Conservation (phyloP, 1,284 basidiomycete genomes). For the Moesziomyces aphidis region DNA sequence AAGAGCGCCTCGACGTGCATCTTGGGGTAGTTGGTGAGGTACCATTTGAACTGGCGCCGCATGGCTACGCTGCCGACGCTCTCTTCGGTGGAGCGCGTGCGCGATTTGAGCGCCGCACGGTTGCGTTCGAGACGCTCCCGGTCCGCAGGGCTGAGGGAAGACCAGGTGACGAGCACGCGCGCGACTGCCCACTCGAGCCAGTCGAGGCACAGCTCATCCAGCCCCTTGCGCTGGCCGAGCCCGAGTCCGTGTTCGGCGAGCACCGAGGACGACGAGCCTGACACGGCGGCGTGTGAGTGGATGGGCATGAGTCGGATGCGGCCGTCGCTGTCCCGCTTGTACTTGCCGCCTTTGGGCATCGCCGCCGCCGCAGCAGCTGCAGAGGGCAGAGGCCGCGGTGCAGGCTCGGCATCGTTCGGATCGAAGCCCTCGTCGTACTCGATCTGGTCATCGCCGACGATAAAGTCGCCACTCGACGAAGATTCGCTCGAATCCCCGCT, state of each 20-base stretch:
- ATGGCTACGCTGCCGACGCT: conserved; percentile 31
- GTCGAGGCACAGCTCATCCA: conserved; percentile 43
- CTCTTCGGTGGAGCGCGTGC: conserved; percentile 32
- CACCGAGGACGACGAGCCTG: conserved; percentile 5
- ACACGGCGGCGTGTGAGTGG: conserved; percentile 1
- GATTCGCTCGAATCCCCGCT: conserved; percentile 6
- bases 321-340: conserved; percentile 16
- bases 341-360: not conserved
- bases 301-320: conserved; percentile 19
- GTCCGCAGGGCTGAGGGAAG: conserved; percentile 13
- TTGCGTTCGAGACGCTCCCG: conserved; percentile 31
- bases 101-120: conserved; percentile 22
- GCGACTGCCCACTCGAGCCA: conserved; percentile 49
- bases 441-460: conserved; percentile 38
- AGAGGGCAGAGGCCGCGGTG: not conserved
- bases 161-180: conserved; percentile 35
- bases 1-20: conserved; percentile 26
- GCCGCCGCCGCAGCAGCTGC: not conserved
- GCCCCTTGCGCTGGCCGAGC: conserved; percentile 9
- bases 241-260: conserved; percentile 22
- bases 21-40: conserved; percentile 41
- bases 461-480: conserved; percentile 23
- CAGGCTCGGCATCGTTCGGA: not conserved
- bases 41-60: conserved; percentile 54
- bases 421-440: conserved; percentile 36